phyloP scores from a whole-genome alignment of 225 moss, liverwort and hornwort species.

The Sphagnum tenellum region DNA sequence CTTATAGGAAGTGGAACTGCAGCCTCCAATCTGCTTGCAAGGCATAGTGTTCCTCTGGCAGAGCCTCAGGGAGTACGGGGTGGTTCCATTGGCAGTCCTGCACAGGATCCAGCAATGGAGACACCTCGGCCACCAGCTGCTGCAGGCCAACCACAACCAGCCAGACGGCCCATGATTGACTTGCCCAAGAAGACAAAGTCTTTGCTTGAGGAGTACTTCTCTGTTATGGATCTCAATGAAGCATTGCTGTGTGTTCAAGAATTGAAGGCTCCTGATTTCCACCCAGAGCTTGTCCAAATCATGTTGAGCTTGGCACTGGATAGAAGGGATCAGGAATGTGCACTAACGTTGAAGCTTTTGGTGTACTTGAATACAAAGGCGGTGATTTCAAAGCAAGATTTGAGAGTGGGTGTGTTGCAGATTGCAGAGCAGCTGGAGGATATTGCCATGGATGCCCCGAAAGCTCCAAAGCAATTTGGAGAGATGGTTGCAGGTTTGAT shows the following conservation, averaged over 20 bases:
- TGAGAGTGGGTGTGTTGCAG: slow-evolving; percentile 36
- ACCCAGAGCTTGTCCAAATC: slow-evolving; percentile 38
- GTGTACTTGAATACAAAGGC: slow-evolving; percentile 35
- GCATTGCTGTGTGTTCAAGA: slow-evolving; percentile 53
- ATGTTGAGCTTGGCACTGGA: slow-evolving; percentile 35
- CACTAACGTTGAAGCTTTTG: slow-evolving; percentile 44
- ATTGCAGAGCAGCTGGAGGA: slow-evolving; percentile 51
- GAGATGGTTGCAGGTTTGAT: slow-evolving; percentile 36
- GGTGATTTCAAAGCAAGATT: slow-evolving; percentile 29
- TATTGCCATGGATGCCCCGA: slow-evolving; percentile 46
- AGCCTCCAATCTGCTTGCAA: slow-evolving; percentile 12
- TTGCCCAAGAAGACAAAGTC: slow-evolving; percentile 46
- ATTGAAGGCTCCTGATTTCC: slow-evolving; percentile 31
- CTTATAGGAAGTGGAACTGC: slow-evolving; percentile 33
- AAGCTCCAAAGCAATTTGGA: slow-evolving; percentile 51
- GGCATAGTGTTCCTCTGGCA: slow-evolving; percentile 5
- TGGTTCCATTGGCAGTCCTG: not conserved
- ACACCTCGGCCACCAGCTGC: not conserved
- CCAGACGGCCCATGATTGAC: slow-evolving; percentile 12
- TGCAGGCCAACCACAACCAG: slow-evolving; percentile 1
- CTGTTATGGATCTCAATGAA: slow-evolving; percentile 42
- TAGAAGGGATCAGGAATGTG: slow-evolving; percentile 44
- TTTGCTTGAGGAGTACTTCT: slow-evolving; percentile 47
- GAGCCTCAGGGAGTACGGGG: not conserved
- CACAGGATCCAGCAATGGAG: slow-evolving; percentile 5